Conservation (phyloP, 176 grass and related monocot genomes). For the Sorghum bicolor region Sorghum_bicolor_NCBIv3 NC_012870.2:17936001-17936500, state of each 20-base stretch:
- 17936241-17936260: conserved; percentile 44
- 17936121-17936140: not conserved
- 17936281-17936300: not conserved
- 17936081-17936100: not conserved
- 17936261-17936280: conserved; percentile 41
- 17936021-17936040: not conserved
- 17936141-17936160: not conserved
- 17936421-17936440: too few species aligned
- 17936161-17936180: not conserved
- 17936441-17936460: too few species aligned
- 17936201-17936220: not conserved
- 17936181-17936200: not conserved
- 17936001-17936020: conserved; percentile 22
- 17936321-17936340: conserved; percentile 2
- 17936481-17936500: too few species aligned
- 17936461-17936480: too few species aligned
- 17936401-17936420: not conserved
- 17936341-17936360: not conserved
- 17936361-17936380: not conserved
- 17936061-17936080: not conserved
- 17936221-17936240: conserved; percentile 36
- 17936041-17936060: not conserved
- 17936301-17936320: conserved; percentile 10
- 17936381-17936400: not conserved
- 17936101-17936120: not conserved